These are phyloP conservation scores for Trametes sp. DNA, from an alignment of 1,284 basidiomycete genomes.

Conservation along the genomic window DNA sequence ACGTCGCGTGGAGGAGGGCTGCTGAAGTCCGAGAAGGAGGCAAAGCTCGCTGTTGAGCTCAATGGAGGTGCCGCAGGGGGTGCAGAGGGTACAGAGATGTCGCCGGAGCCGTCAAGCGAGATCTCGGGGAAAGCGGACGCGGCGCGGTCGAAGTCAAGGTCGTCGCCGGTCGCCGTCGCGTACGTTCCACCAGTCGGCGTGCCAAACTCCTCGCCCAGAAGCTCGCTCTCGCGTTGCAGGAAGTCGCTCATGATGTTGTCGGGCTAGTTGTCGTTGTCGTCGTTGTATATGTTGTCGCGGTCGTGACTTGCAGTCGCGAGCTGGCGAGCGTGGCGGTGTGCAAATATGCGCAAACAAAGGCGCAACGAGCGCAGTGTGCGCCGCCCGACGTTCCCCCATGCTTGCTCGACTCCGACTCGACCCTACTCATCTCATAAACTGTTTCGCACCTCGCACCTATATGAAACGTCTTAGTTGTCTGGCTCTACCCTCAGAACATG, in stretches of 20 bases:
- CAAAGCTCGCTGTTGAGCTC: slow-evolving; percentile 51
- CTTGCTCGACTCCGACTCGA: too few species aligned
- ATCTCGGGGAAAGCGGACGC: slow-evolving; percentile 89
- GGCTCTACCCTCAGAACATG: too few species aligned
- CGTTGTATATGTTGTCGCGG: slow-evolving; percentile 5
- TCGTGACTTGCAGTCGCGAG: neutral
- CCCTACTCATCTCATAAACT: too few species aligned
- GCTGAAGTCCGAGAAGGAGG: slow-evolving; percentile 71
- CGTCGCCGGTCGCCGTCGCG: slow-evolving; percentile 45
- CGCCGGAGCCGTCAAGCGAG: slow-evolving; percentile 69
- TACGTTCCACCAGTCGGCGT: slow-evolving; percentile 40
- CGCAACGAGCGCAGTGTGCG: neutral
- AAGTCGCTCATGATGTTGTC: slow-evolving; percentile 43
- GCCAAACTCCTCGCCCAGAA: slow-evolving; percentile 46
- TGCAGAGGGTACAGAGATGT: slow-evolving; percentile 56
- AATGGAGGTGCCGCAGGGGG: slow-evolving; percentile 40
- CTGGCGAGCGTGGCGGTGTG: neutral
- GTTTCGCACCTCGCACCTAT: too few species aligned
- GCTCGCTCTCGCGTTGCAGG: slow-evolving; percentile 44
- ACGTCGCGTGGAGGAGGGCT: slow-evolving; percentile 60
- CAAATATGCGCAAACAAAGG: slow-evolving; percentile 14
- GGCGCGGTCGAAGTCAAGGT: slow-evolving; percentile 81
- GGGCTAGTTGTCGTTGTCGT: slow-evolving; percentile 11
- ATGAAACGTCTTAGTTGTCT: too few species aligned
- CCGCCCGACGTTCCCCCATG: neutral